These are phyloP conservation scores for Tylopilus felleus DNA, from an alignment of 768 basidiomycete species.

Conservation along the genomic window DNA sequence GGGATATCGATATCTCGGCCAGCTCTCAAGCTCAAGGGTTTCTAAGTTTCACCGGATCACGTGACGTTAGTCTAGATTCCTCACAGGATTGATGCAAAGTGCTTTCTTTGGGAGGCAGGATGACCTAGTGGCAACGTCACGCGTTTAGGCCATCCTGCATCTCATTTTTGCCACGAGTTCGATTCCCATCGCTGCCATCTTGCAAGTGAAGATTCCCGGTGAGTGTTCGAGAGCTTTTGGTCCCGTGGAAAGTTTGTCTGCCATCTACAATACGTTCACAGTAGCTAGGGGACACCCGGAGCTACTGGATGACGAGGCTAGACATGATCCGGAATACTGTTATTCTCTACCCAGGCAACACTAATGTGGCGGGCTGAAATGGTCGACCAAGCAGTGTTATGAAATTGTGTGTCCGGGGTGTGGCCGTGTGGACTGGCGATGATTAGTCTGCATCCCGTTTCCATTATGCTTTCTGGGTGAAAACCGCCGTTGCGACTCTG, in stretches of 20 bases:
- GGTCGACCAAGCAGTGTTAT: too few relatives aligned
- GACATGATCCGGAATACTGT: too few relatives aligned
- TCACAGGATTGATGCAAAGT: not conserved
- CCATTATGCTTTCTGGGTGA: too few relatives aligned
- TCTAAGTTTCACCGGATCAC: too few relatives aligned
- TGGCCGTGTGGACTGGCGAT: too few relatives aligned
- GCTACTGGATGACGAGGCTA: too few relatives aligned
- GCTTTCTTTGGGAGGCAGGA: not conserved
- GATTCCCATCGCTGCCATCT: not conserved
- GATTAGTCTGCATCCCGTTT: too few relatives aligned
- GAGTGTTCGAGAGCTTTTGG: not conserved
- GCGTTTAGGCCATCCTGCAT: not conserved
- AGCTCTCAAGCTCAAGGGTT: too few relatives aligned
- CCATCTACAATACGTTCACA: not conserved
- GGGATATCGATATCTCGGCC: too few relatives aligned
- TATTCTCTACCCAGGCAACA: too few relatives aligned
- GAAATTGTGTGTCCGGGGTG: not conserved
- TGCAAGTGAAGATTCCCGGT: not conserved
- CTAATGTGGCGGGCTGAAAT: not conserved
- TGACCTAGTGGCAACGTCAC: slow-evolving; percentile 9
- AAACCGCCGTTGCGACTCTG: too few relatives aligned
- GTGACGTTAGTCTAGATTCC: not conserved
- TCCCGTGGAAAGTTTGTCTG: not conserved
- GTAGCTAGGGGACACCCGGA: too few relatives aligned
- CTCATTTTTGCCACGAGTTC: slow-evolving; percentile 2